Base-by-base conservation (phyloP, 805 yeast species). In the Metschnikowia noctiluminum region DNA sequence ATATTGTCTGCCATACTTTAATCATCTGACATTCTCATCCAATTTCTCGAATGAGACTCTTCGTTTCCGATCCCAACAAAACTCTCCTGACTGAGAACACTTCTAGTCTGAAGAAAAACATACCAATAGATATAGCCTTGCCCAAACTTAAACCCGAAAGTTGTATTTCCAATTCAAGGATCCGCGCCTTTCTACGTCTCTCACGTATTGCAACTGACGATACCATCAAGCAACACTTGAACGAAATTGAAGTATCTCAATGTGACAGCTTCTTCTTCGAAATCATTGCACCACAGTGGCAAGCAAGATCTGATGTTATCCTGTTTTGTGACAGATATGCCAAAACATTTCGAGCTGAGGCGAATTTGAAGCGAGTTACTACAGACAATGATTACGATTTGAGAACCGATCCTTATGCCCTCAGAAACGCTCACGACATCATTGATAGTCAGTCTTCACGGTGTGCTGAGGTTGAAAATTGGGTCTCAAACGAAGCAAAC, bases 181-280 rank as follows among this genome's bases (percentile, higher is more conserved):
- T 72, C 46, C 56, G 73, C 42, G 69, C 67, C 26, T 73, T 73
- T 54, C 62, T 73, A 13, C 60, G 68, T 7, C 62, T 66, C n/a
- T 71, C 76, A 5, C 51, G 78, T 35, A 51, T 64, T 11, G 68
- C 70, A 26, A 62, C 73, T n/a, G 78, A 73, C 54, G 78, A 73
- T 52, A 57, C 69, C 16, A 62, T 73, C 32, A 57, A 60, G 14
- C 70, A 68, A 38, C 77, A 71, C 52, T 55, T 73, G 42, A 71
- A 71, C 54, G 73, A 64, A 44, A 46, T 64, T 26, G 40, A 43
- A 1, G 21, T 48, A 9, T 41, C 49, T 6, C 42, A 52, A 8
- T 73, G 77, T 52, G 63, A 59, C 42, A 44, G 40, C 6, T 71
- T 63, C 54, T 71, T 67, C 52, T 43, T 43, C 11, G 43, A 49